Evolutionary conservation across 1,284 basidiomycete species (phyloP).

Genomic region (Fistulina hepatica): DNA sequence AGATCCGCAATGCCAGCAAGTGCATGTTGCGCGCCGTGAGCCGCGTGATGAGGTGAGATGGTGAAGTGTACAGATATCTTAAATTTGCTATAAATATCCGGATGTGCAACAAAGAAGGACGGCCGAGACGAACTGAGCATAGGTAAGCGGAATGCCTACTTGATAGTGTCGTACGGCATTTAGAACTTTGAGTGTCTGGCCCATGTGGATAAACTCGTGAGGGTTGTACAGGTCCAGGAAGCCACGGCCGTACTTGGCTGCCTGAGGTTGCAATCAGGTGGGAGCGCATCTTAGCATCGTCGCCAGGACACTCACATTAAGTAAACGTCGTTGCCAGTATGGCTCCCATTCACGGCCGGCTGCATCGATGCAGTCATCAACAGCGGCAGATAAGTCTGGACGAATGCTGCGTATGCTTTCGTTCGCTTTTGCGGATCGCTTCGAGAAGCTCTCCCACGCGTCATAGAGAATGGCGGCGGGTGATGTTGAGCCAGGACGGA

Average conservation of each 20-base stretch:
- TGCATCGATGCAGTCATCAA: slow-evolving; percentile 89
- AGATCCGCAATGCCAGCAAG: slow-evolving; percentile 86
- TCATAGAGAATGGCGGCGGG: slow-evolving; percentile 89
- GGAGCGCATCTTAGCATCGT: not conserved
- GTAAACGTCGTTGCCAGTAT: slow-evolving; percentile 76
- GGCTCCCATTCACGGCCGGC: slow-evolving; percentile 90
- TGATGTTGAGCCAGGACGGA: slow-evolving; percentile 86
- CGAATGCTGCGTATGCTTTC: slow-evolving; percentile 86
- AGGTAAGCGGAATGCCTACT: slow-evolving; percentile 89
- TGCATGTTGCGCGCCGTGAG: slow-evolving; percentile 85
- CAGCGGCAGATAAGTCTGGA: slow-evolving; percentile 77
- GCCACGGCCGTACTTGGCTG: slow-evolving; percentile 89
- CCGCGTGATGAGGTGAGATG: slow-evolving; percentile 70
- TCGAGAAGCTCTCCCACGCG: slow-evolving; percentile 81
- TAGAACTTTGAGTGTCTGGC: slow-evolving; percentile 86
- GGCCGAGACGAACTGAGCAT: slow-evolving; percentile 57
- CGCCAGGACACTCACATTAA: slow-evolving; percentile 53
- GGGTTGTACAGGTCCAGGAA: slow-evolving; percentile 92
- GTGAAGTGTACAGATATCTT: slow-evolving; percentile 72
- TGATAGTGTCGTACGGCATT: slow-evolving; percentile 89
- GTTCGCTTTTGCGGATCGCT: slow-evolving; percentile 81
- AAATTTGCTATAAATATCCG: not conserved
- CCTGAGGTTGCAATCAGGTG: slow-evolving; percentile 34
- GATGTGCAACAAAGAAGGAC: not conserved
- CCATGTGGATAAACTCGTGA: slow-evolving; percentile 84